phyloP scores from a whole-genome alignment of 805 yeast genomes.

The Barnettozyma pratensis region DNA sequence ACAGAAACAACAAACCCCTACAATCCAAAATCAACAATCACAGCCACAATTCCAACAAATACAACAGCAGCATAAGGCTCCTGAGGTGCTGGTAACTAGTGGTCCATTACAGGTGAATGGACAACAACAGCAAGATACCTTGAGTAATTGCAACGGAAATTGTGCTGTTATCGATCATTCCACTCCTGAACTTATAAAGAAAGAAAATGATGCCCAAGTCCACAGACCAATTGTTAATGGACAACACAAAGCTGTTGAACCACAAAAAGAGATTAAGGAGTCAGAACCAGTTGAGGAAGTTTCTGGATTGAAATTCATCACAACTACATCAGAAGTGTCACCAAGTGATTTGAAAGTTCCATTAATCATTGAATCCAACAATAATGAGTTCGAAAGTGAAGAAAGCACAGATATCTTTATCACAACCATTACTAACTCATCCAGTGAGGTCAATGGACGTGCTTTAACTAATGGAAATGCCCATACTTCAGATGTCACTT shows the following conservation, averaged over 20 bases:
- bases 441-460: not conserved
- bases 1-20: not conserved
- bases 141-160: not conserved
- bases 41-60: not conserved
- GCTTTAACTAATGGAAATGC: not conserved
- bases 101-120: not conserved
- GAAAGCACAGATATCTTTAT: not conserved
- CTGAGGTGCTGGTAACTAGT: not conserved
- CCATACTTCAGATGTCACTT: not conserved
- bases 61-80: not conserved
- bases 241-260: not conserved
- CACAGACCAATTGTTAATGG: not conserved
- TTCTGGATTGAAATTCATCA: constrained; percentile 3
- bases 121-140: not conserved
- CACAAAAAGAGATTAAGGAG: not conserved
- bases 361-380: constrained; percentile 3
- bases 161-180: not conserved
- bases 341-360: constrained; percentile 3
- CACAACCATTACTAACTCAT: constrained; percentile 2
- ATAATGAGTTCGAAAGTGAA: not conserved
- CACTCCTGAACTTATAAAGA: no score
- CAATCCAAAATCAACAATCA: not conserved
- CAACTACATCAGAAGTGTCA: constrained; percentile 1
- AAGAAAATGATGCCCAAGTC: not conserved
- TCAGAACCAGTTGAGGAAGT: not conserved